phyloP scores from a whole-genome alignment of 2,329 filamentous ascomycete genomes.

The Trichoderma simmonsii region DNA sequence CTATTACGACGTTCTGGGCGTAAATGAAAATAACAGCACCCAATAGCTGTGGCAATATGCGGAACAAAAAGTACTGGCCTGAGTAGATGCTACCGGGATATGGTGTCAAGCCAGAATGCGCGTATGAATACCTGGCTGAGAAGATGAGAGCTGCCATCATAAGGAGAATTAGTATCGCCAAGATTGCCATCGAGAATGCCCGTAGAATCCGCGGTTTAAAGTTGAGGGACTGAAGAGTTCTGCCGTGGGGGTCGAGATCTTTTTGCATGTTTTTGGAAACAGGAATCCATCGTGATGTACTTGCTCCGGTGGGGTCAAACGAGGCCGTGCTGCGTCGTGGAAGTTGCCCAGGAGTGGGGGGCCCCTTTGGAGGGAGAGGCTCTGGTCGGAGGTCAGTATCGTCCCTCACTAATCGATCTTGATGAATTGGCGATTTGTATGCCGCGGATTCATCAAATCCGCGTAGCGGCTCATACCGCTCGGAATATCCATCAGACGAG shows the following conservation, averaged over 20 bases:
- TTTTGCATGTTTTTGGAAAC: slow-evolving; percentile 34
- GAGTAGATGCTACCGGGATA: slow-evolving; percentile 68
- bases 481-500: slow-evolving; percentile 32
- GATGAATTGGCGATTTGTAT: background rate
- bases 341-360: background rate
- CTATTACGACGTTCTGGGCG: slow-evolving; percentile 68
- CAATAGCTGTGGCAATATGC: slow-evolving; percentile 77
- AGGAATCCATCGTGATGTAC: slow-evolving; percentile 30
- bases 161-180: slow-evolving; percentile 60
- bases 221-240: slow-evolving; percentile 51
- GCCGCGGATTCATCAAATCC: slow-evolving; percentile 20
- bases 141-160: slow-evolving; percentile 73
- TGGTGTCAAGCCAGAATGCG: slow-evolving; percentile 61
- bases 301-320: slow-evolving; percentile 9
- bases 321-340: slow-evolving; percentile 5
- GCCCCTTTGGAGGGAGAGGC: background rate
- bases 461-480: slow-evolving; percentile 30
- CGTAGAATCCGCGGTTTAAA: slow-evolving; percentile 72
- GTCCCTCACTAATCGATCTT: background rate
- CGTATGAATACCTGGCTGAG: slow-evolving; percentile 64
- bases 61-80: slow-evolving; percentile 77
- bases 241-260: slow-evolving; percentile 38
- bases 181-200: slow-evolving; percentile 57
- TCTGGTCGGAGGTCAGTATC: background rate
- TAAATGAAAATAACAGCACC: slow-evolving; percentile 71